Percentiles rank a stretch among this genome's conserved stretches.
These are phyloP conservation scores for Brassica carinata DNA, from an alignment of 345 rosid species.

Conservation along the genomic window DNA sequence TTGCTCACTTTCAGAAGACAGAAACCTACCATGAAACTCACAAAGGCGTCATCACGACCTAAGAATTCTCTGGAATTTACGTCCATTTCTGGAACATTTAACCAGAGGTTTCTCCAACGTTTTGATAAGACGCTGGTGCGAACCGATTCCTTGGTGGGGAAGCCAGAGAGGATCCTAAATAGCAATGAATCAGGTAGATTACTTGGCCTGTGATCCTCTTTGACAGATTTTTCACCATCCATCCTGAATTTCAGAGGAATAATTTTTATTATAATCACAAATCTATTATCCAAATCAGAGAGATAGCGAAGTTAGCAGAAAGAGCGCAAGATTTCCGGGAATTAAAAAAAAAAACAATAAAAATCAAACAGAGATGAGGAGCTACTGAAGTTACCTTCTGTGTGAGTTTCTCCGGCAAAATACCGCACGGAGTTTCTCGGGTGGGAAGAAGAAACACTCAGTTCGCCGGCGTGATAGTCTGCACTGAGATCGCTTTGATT, in stretches of 20 bases:
- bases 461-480: background rate
- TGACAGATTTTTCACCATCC: constrained; percentile 4
- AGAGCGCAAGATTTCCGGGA: too few species aligned
- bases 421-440: too few species aligned
- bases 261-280: too few species aligned
- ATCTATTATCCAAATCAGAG: too few species aligned
- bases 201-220: constrained; percentile 26
- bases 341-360: too few species aligned
- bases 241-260: background rate
- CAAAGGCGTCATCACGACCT: background rate
- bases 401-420: background rate
- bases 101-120: constrained; percentile 28
- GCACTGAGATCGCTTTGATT: background rate
- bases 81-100: constrained; percentile 25
- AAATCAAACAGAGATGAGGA: too few species aligned
- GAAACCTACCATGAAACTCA: constrained; percentile 24
- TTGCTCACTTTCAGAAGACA: constrained; percentile 9
- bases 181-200: constrained; percentile 26
- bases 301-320: too few species aligned
- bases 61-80: constrained; percentile 15
- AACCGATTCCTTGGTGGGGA: constrained; percentile 30
- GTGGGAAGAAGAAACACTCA: background rate
- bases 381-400: too few species aligned
- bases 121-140: constrained; percentile 29
- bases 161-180: constrained; percentile 24